Evolutionary conservation across 2,329 filamentous ascomycete species (phyloP).

Genomic region (Botrytis porri): DNA sequence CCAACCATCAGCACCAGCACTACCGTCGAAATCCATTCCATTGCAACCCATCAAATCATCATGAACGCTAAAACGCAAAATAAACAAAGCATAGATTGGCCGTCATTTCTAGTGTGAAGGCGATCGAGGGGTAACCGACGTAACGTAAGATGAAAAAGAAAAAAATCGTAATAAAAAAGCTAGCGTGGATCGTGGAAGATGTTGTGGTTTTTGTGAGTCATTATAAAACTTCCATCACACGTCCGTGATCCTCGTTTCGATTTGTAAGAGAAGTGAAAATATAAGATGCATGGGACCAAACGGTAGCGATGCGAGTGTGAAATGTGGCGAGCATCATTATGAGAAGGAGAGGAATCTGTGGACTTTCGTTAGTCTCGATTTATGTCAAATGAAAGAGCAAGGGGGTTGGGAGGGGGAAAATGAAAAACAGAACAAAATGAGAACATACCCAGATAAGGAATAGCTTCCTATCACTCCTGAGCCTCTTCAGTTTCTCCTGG

Average conservation of each 20-base stretch:
- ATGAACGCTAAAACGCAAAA: constrained; percentile 13
- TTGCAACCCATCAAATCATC: neutral
- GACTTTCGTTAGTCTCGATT: constrained; percentile 5
- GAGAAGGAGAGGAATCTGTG: constrained; percentile 50
- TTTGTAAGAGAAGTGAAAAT: constrained; percentile 28
- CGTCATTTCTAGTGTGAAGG: neutral
- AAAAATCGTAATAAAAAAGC: neutral
- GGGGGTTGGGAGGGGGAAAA: neutral
- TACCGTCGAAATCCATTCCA: constrained; percentile 2
- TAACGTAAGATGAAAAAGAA: neutral
- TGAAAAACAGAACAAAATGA: constrained; percentile 3
- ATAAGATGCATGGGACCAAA: constrained; percentile 35
- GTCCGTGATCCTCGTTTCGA: constrained; percentile 21
- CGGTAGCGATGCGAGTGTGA: constrained; percentile 51
- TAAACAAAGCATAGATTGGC: constrained; percentile 1
- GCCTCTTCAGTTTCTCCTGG: constrained; percentile 59
- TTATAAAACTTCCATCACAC: constrained; percentile 35
- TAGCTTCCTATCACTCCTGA: constrained; percentile 62
- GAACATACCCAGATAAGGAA: constrained; percentile 64
- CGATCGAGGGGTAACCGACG: neutral
- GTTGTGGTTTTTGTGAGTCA: neutral
- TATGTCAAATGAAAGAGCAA: neutral
- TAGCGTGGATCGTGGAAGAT: neutral
- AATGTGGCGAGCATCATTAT: constrained; percentile 50
- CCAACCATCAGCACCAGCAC: neutral